These are phyloP conservation scores for Kluyveromyces siamensis DNA, from an alignment of 805 yeast species.

Conservation along the genomic window DNA sequence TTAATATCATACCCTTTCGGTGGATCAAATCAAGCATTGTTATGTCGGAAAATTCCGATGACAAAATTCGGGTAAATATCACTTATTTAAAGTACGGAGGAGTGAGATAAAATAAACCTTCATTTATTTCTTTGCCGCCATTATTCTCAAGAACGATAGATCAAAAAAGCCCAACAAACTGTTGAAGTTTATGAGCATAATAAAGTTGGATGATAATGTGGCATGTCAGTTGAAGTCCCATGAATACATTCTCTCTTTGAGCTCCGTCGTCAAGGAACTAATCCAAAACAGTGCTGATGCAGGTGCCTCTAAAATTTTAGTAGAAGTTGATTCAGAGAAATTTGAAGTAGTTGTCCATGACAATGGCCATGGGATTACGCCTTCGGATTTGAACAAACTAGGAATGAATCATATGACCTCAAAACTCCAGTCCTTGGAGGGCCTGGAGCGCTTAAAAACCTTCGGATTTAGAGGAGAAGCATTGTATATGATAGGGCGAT, in stretches of 20 bases:
- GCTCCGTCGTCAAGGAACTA: conserved; percentile 40
- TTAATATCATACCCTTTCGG: too few relatives aligned
- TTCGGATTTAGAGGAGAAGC: conserved; percentile 76
- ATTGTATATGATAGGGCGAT: conserved; percentile 41
- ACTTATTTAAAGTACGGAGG: too few relatives aligned
- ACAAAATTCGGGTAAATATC: too few relatives aligned
- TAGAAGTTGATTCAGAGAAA: conserved; percentile 30
- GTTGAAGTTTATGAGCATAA: conserved; percentile 5
- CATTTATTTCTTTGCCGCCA: neutral
- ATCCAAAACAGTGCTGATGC: conserved; percentile 51
- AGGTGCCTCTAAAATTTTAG: conserved; percentile 31
- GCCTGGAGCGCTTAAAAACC: conserved; percentile 32
- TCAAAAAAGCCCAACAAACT: too few relatives aligned
- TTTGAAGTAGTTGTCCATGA: conserved; percentile 42
- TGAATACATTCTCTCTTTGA: conserved; percentile 27
- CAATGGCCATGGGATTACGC: conserved; percentile 61
- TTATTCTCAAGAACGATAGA: neutral
- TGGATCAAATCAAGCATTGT: too few relatives aligned
- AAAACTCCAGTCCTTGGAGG: conserved; percentile 34
- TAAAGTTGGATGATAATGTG: conserved; percentile 10
- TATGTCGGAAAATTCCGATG: too few relatives aligned
- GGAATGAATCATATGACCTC: conserved; percentile 49
- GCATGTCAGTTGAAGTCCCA: conserved; percentile 26
- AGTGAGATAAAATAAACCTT: too few relatives aligned
- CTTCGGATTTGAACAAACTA: conserved; percentile 36